Percentiles rank a stretch among this genome's conserved stretches.
Evolutionary conservation across 306 rosid genomes (phyloP).

Genomic region (Styphnolobium japonicum): DNA sequence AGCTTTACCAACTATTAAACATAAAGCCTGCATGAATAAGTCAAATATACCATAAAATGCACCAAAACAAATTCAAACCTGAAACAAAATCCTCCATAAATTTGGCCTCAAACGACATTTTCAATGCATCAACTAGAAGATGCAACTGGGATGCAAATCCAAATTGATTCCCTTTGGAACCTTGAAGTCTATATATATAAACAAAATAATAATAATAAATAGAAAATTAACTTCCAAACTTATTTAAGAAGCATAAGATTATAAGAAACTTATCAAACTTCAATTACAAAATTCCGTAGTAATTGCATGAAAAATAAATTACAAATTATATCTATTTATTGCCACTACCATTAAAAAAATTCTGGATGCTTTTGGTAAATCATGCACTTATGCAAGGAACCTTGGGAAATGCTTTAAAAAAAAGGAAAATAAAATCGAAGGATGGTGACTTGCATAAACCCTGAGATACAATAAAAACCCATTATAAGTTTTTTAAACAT

Average conservation of each 20-base stretch:
- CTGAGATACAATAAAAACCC: neutral
- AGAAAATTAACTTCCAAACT: neutral
- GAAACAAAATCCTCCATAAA: conserved; percentile 83
- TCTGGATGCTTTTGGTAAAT: neutral
- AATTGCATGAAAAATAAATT: conserved; percentile 10
- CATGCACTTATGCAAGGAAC: conserved; percentile 12
- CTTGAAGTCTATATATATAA: conserved; percentile 40
- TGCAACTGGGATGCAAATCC: conserved; percentile 71
- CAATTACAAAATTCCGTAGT: neutral
- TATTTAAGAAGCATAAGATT: neutral
- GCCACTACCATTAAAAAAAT: neutral
- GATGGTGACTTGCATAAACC: neutral
- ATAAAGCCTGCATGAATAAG: neutral
- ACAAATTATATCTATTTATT: neutral
- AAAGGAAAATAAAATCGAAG: neutral
- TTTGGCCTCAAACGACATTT: conserved; percentile 67
- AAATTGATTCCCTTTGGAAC: conserved; percentile 52
- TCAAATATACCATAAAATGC: neutral
- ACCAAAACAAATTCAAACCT: conserved; percentile 46
- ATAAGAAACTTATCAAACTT: neutral
- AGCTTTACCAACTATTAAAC: conserved; percentile 19
- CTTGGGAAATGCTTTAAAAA: neutral
- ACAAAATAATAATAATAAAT: conserved; percentile 1
- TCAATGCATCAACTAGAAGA: conserved; percentile 58
- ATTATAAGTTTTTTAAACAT: neutral